phyloP scores from a whole-genome alignment of 179 eudicot species.

The Dionaea muscipula region DNA sequence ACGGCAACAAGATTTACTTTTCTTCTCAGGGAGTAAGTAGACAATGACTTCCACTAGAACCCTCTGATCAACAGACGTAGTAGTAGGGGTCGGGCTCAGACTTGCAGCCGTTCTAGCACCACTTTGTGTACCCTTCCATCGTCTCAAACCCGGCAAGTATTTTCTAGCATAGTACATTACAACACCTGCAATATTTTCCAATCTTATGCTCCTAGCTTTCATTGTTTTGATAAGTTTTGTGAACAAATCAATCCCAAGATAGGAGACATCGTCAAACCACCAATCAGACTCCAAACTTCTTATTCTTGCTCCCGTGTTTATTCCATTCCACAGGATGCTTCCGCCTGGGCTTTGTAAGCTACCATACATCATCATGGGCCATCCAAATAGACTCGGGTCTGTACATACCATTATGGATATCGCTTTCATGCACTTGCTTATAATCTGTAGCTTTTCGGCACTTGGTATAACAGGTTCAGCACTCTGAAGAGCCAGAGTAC shows the following conservation, averaged over 20 bases:
- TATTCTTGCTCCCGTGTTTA: constrained; percentile 86
- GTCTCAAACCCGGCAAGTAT: constrained; percentile 65
- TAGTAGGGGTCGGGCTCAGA: constrained; percentile 67
- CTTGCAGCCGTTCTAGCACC: constrained; percentile 54
- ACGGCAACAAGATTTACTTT: constrained; percentile 70
- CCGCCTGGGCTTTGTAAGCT: constrained; percentile 94
- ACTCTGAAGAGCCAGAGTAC: constrained; percentile 68
- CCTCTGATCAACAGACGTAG: constrained; percentile 55
- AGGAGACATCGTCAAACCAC: constrained; percentile 93
- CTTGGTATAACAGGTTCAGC: constrained; percentile 39
- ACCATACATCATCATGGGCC: constrained; percentile 99
- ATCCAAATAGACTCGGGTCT: constrained; percentile 87
- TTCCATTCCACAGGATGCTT: constrained; percentile 94
- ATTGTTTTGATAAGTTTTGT: constrained; percentile 55
- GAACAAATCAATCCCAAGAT: constrained; percentile 53
- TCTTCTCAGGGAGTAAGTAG: constrained; percentile 63
- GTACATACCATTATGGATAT: constrained; percentile 84
- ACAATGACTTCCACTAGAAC: constrained; percentile 52
- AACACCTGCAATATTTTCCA: constrained; percentile 56
- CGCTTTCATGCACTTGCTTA: constrained; percentile 50
- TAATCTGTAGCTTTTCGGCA: constrained; percentile 51
- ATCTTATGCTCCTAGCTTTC: constrained; percentile 61
- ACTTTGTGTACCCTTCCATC: constrained; percentile 61
- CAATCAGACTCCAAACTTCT: constrained; percentile 74
- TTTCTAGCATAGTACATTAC: constrained; percentile 74